A percentile compares a stretch with the other conserved stretches of the same genome.
Evolutionary conservation across 2,329 filamentous ascomycete genomes (phyloP).

Genomic region (Curvularia sp.): DNA sequence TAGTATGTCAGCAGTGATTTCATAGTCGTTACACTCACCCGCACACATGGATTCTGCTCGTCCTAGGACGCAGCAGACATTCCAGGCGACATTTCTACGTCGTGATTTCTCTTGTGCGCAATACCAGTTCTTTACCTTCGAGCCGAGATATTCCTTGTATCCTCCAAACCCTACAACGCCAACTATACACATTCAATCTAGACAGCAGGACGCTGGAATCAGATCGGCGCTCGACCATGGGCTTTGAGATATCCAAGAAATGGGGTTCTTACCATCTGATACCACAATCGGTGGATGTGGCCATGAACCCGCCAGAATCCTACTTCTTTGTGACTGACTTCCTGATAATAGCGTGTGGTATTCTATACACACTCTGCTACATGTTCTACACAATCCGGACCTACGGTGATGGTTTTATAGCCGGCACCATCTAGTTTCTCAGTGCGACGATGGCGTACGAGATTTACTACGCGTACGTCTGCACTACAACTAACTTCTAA

Average conservation of each 20-base stretch:
- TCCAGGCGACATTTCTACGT: background rate
- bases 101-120: background rate
- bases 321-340: conserved; percentile 54
- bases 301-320: conserved; percentile 48
- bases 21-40: background rate
- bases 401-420: conserved; percentile 45
- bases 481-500: conserved; percentile 47
- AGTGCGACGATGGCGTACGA: conserved; percentile 51
- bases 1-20: conserved; percentile 26
- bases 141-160: background rate
- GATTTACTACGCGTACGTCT: conserved; percentile 51
- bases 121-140: background rate
- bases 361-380: conserved; percentile 53
- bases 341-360: conserved; percentile 51
- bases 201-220: background rate
- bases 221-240: conserved; percentile 23
- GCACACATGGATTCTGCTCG: background rate
- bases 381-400: conserved; percentile 52
- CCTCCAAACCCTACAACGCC: background rate
- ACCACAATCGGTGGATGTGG: conserved; percentile 59
- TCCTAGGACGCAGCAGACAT: background rate
- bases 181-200: background rate
- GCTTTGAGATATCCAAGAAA: conserved; percentile 42
- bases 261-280: conserved; percentile 58
- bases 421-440: conserved; percentile 45